Percentiles rank a stretch among this genome's conserved stretches.
phyloP scores from a whole-genome alignment of 2,329 filamentous ascomycete species.

The Colletotrichum tropicicola region DNA sequence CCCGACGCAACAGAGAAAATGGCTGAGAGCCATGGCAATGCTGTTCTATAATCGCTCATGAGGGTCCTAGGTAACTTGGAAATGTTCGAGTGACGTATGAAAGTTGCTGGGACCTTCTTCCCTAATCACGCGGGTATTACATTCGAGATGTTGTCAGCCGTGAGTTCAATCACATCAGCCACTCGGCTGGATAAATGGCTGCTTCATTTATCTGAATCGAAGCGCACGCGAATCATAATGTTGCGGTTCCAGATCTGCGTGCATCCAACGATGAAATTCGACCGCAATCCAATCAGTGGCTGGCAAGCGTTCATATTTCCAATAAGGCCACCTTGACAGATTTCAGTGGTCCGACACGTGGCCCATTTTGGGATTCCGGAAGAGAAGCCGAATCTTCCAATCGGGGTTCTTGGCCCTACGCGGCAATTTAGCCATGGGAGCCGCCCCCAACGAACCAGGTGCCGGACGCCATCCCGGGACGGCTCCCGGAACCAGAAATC shows the following conservation, averaged over 20 bases:
- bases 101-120: too few species aligned
- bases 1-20: too few species aligned
- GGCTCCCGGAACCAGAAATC: not conserved
- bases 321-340: not conserved
- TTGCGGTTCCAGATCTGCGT: not conserved
- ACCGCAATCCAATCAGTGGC: not conserved
- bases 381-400: not conserved
- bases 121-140: too few species aligned
- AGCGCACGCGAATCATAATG: not conserved
- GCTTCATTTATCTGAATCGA: not conserved
- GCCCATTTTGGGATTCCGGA: constrained; percentile 4
- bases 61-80: too few species aligned
- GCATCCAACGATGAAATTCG: not conserved
- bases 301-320: not conserved
- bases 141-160: not conserved
- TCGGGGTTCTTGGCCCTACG: constrained; percentile 15
- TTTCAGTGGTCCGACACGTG: not conserved
- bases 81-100: too few species aligned
- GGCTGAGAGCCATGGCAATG: too few species aligned
- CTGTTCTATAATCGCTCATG: too few species aligned
- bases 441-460: not conserved
- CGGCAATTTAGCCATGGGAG: not conserved
- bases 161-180: not conserved
- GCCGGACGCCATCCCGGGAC: not conserved
- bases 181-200: not conserved